A percentile compares a stretch with the other conserved stretches of the same genome.
Evolutionary conservation across 139 green algal species (phyloP).

Genomic region (Tetradesmus obliquus): DNA sequence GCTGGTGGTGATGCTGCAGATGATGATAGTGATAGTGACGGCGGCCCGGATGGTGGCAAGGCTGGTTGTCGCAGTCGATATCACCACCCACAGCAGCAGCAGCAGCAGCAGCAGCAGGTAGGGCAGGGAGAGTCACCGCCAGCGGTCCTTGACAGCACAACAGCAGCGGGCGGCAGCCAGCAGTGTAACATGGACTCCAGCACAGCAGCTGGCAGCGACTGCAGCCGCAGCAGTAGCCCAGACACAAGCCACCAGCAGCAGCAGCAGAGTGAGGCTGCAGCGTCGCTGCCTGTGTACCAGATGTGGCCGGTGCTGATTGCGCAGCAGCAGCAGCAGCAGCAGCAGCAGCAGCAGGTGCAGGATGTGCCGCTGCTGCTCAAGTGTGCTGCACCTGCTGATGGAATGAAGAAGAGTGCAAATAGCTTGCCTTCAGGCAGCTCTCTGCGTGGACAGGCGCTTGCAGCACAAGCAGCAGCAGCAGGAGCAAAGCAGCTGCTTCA

Average conservation of each 20-base stretch:
- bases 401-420: background rate
- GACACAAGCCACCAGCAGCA: constrained; percentile 11
- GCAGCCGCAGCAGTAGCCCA: constrained; percentile 28
- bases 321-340: background rate
- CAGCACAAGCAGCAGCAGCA: background rate
- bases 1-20: background rate
- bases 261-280: background rate
- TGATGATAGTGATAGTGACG: background rate
- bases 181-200: background rate
- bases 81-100: background rate
- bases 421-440: background rate
- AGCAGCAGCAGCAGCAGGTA: background rate
- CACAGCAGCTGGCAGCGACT: background rate
- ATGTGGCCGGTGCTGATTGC: constrained; percentile 22
- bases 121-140: background rate
- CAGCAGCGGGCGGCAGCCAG: background rate
- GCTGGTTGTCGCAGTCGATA: background rate
- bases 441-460: background rate
- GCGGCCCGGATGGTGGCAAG: background rate
- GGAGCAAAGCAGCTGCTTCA: background rate
- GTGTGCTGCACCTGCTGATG: background rate
- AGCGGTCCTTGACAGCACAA: background rate
- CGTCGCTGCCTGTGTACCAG: constrained; percentile 7
- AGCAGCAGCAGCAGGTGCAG: background rate
- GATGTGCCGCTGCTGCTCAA: background rate